Base-by-base conservation (phyloP, 495 filamentous ascomycete genomes). In the Daldinia caldariorum region DNA sequence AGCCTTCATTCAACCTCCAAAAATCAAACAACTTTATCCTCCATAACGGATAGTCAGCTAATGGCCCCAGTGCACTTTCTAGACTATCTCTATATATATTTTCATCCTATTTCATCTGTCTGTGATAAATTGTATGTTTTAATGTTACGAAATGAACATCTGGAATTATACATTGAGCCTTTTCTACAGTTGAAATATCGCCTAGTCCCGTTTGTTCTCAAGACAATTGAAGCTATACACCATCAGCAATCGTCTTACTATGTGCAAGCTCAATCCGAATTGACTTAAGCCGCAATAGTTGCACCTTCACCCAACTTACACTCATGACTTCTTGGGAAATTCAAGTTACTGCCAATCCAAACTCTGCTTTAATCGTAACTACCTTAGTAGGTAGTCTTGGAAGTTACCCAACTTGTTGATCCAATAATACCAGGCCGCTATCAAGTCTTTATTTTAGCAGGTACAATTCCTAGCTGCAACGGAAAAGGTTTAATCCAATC, bases 401-500 rank as follows among this genome's bases (percentile, higher is more conserved):
- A 47, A 47, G 43, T 47, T 47, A 22, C 18, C 18, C 10, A 47
- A 47, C 16, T 2, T 22, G 9, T 8, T 47, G 20, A 47, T 20
- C 20, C 43, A 10, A 47, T 47, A 47, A 47, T 22, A 47, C 20
- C 43, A 47, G 18, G 20, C 18, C 43, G 43, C 18, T 18, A 1
- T 16, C 8, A 47, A 47, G 16, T 22, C 6, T 5, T 41, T 32
- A 53, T 53, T 1, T 32, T 32, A 3, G 49, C 31, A 47, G 26
- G 49, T 53, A 16, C 6, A 31, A n/a, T n/a, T 32, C 26, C 13
- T 9, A 53, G 13, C 49, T 16, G 41, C 55, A 54, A 26, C 63
- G 37, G 55, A 59, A 56, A 34, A 45, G 55, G 59, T 10, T 39
- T 68, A 67, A 60, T 65, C 57, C 41, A 56, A 16, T 35, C 50